Conservation (phyloP, 2,329 filamentous ascomycete genomes). For the Fusarium keratoplasticum region DNA sequence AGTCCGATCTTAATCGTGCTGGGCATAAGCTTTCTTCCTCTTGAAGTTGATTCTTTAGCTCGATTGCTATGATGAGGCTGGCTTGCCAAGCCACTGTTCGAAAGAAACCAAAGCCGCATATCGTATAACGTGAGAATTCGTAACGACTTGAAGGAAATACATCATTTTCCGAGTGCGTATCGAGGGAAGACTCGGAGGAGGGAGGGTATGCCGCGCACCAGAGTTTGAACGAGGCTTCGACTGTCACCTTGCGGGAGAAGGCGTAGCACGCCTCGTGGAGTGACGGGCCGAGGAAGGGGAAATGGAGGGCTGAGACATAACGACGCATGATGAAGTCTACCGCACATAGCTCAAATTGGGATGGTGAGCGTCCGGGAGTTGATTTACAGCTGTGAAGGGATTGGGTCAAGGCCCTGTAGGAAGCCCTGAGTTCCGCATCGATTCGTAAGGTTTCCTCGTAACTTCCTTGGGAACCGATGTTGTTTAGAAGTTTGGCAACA, state of each 20-base stretch:
- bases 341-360: constrained; percentile 56
- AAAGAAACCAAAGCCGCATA: constrained; percentile 57
- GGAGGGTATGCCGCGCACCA: constrained; percentile 55
- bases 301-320: constrained; percentile 67
- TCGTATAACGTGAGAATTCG: constrained; percentile 52
- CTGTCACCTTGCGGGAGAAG: constrained; percentile 60
- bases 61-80: constrained; percentile 52
- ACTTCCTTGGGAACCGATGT: constrained; percentile 48
- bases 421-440: constrained; percentile 54
- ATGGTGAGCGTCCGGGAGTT: constrained; percentile 33
- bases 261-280: constrained; percentile 59
- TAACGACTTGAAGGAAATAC: constrained; percentile 27
- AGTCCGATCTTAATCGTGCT: constrained; percentile 52
- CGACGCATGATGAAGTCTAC: constrained; percentile 65
- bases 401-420: constrained; percentile 56
- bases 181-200: not conserved
- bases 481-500: constrained; percentile 57
- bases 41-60: constrained; percentile 54
- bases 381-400: constrained; percentile 45
- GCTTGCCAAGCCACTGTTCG: constrained; percentile 50
- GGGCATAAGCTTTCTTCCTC: constrained; percentile 55
- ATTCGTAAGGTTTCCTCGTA: constrained; percentile 60
- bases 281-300: constrained; percentile 59
- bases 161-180: not conserved
- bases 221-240: constrained; percentile 61